Evolutionary conservation across 1,284 basidiomycete species (phyloP).

Genomic region (Abortiporus biennis): DNA sequence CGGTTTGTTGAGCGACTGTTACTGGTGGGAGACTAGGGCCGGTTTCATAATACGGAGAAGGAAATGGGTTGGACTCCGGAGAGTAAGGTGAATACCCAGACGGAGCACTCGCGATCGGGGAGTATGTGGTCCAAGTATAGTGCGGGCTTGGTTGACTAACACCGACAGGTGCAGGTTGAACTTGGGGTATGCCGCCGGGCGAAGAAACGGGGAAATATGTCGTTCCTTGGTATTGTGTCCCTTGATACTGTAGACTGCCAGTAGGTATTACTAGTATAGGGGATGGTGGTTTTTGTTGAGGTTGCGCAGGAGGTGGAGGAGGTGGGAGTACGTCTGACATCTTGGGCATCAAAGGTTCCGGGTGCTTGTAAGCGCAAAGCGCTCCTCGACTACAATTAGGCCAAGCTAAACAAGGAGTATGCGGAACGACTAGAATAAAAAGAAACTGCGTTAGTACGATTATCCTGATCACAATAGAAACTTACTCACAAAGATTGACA

Average conservation of each 20-base stretch:
- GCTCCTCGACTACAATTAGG: slow-evolving; percentile 23
- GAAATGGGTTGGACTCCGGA: slow-evolving; percentile 10
- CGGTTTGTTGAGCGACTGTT: neutral
- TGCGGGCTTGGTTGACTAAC: slow-evolving; percentile 11
- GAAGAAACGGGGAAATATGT: slow-evolving; percentile 18
- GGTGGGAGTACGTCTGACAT: too few relatives aligned
- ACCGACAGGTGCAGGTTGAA: neutral
- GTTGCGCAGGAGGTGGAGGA: slow-evolving; percentile 5
- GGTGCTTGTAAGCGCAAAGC: slow-evolving; percentile 27
- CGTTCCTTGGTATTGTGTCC: slow-evolving; percentile 14
- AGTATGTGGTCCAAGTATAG: slow-evolving; percentile 10
- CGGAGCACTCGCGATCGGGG: slow-evolving; percentile 6
- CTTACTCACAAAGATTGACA: slow-evolving; percentile 26
- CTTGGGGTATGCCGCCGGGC: slow-evolving; percentile 5
- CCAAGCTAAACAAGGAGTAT: slow-evolving; percentile 33
- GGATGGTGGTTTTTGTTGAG: slow-evolving; percentile 9
- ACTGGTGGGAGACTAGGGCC: slow-evolving; percentile 6
- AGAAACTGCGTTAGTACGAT: slow-evolving; percentile 7
- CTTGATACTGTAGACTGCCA: slow-evolving; percentile 15
- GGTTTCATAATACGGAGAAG: slow-evolving; percentile 12
- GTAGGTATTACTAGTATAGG: slow-evolving; percentile 11
- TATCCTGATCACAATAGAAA: neutral
- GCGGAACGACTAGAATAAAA: slow-evolving; percentile 16
- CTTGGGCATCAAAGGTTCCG: slow-evolving; percentile 23
- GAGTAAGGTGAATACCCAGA: slow-evolving; percentile 14